Conservation (phyloP, 441 rosid genomes). For the Aleurites moluccanus region DNA sequence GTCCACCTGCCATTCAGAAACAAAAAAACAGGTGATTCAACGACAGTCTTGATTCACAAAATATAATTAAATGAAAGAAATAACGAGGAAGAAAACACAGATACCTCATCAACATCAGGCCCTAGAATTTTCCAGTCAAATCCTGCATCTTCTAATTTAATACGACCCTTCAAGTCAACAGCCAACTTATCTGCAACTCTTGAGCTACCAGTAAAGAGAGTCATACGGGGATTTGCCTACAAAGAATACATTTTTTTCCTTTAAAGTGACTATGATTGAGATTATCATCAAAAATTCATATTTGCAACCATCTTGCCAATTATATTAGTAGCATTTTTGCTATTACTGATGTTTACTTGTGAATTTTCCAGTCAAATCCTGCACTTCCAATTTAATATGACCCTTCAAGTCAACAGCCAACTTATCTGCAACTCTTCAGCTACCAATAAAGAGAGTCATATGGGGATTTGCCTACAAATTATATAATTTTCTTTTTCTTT, state of each 20-base stretch:
- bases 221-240: conserved; percentile 93
- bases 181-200: conserved; percentile 96
- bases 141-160: conserved; percentile 98
- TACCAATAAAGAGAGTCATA: conserved; percentile 96
- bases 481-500: not conserved
- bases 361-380: conserved; percentile 98
- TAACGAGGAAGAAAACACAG: not conserved
- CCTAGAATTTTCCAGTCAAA: conserved; percentile 99
- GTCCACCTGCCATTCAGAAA: conserved; percentile 61
- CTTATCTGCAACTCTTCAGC: conserved; percentile 95
- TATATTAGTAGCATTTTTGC: not conserved
- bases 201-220: conserved; percentile 97
- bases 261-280: not conserved
- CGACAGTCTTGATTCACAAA: conserved; percentile 1
- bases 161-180: conserved; percentile 78
- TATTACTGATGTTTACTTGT: not conserved
- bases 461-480: conserved; percentile 73
- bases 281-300: not conserved
- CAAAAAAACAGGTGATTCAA: conserved; percentile 18
- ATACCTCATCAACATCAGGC: conserved; percentile 97
- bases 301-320: not conserved
- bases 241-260: not conserved
- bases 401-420: conserved; percentile 98
- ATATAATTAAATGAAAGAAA: not conserved
- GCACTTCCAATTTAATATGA: conserved; percentile 91